Evolutionary conservation across 2,329 filamentous ascomycete genomes (phyloP).

Genomic region (Alternaria rosae): DNA sequence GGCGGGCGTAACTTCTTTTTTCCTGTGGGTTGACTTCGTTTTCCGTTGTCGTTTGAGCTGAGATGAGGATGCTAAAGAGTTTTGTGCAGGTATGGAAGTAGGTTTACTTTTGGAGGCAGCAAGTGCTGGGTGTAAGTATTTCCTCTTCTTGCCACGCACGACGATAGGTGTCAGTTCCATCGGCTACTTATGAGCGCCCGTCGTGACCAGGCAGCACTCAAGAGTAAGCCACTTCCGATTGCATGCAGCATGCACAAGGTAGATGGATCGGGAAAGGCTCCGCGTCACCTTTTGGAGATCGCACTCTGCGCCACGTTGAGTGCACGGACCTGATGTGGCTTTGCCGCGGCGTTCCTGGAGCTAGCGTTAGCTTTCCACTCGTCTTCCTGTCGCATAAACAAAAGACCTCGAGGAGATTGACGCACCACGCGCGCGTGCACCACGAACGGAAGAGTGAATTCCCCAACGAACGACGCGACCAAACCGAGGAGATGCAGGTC

Average conservation of each 20-base stretch:
- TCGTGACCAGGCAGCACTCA: constrained; percentile 36
- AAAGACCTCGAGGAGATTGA: constrained; percentile 14
- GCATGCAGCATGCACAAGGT: constrained; percentile 18
- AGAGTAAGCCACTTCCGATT: constrained; percentile 8
- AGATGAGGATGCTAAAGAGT: constrained; percentile 11
- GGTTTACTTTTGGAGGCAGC: not conserved
- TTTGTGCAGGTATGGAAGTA: constrained; percentile 2
- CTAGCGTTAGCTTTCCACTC: constrained; percentile 21
- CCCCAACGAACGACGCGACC: not conserved
- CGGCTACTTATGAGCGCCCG: constrained; percentile 17
- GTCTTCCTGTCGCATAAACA: constrained; percentile 39
- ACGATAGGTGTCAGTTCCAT: constrained; percentile 47
- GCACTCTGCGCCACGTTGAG: constrained; percentile 22
- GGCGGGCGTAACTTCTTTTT: constrained; percentile 23
- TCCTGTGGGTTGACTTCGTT: constrained; percentile 20
- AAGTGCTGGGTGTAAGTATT: constrained; percentile 13
- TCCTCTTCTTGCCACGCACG: constrained; percentile 45
- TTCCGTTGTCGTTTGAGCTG: constrained; percentile 18
- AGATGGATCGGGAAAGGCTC: constrained; percentile 28
- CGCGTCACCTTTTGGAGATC: constrained; percentile 9
- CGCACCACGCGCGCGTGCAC: constrained; percentile 12
- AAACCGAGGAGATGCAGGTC: constrained; percentile 64
- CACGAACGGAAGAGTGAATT: constrained; percentile 2
- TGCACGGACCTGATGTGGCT: constrained; percentile 37
- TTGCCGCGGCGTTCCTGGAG: constrained; percentile 30